Percentiles rank a stretch among this genome's conserved stretches.
phyloP scores from a whole-genome alignment of 164 flowering plant species.

The Amborella trichopoda region DNA sequence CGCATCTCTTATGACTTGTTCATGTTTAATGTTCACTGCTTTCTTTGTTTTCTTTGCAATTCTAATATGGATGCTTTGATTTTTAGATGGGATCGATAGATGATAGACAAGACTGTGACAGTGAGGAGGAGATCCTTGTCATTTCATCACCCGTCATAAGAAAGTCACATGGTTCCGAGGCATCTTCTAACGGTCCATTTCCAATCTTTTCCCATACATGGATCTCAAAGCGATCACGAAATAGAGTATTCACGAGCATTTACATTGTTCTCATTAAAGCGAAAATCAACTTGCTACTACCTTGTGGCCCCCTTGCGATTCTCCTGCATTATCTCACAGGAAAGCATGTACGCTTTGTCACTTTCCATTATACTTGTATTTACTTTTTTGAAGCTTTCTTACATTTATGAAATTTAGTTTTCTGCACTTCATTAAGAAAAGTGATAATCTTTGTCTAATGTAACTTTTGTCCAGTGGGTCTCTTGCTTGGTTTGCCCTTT shows the following conservation, averaged over 20 bases:
- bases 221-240: slow-evolving; percentile 19
- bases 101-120: slow-evolving; percentile 25
- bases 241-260: slow-evolving; percentile 26
- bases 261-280: slow-evolving; percentile 45
- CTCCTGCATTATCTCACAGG: slow-evolving; percentile 42
- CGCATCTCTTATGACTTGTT: too few relatives aligned
- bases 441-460: neutral
- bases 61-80: neutral
- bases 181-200: slow-evolving; percentile 11
- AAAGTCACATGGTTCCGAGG: slow-evolving; percentile 28
- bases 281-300: slow-evolving; percentile 58
- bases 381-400: slow-evolving; percentile 1
- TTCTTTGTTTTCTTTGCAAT: too few relatives aligned
- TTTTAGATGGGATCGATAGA: slow-evolving; percentile 32
- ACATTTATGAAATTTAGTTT: neutral
- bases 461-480: neutral
- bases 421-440: neutral
- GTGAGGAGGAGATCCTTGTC: slow-evolving; percentile 32
- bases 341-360: slow-evolving; percentile 40
- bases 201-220: slow-evolving; percentile 15
- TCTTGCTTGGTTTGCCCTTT: neutral
- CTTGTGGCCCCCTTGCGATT: slow-evolving; percentile 72
- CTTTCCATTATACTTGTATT: neutral
- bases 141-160: slow-evolving; percentile 12
- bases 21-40: too few relatives aligned